Evolutionary conservation across 768 basidiomycete species (phyloP), one percentile per base, ranked within the genome.

Genomic region (Clavulina sp.): DNA sequence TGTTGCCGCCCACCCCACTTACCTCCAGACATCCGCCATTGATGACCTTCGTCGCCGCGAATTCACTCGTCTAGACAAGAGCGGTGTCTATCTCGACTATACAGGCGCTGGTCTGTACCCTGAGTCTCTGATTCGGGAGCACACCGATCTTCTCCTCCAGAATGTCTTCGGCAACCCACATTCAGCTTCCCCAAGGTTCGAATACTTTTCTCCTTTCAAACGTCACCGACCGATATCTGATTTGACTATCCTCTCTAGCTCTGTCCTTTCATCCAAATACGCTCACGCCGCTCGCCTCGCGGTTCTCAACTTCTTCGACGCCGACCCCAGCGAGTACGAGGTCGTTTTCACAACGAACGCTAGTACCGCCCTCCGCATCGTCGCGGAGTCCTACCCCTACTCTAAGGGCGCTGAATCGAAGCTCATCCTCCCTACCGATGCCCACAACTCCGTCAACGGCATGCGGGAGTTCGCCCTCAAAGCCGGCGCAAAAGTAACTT

Each of bases 331-430:
- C 0, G 47, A 59, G 5, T 88, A 85, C 62, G 77, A 81, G 7
- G 84, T 87, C 50, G 69, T 88, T 44, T 88, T 87, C 64, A 87
- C 84, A 3, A 66, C 80, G 5, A 88, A 88, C 60, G 80, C 85
- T 5, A 78, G 79, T 5, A 80, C 71, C 4, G 84, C 85, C 0
- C 69, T 89, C 58, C 87, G 86, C 60, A 71, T 89, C 30, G 73
- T 88, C 38, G 86, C 84, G 32, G 85, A 89, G 63, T 70, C 83
- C 0, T 89, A 78, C 58, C 82, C 81, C 0, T 88, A 86, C 59
- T 63, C 61, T 3, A 65, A 66, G 34, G 72, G 69, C 19, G 74
- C 77, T 48, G n/a, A n/a, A n/a, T 46, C 43, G 26, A 64, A 63
- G 43, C 79, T 77, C 59, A 72, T 88, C 48, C 76, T 88, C 51